Evolutionary conservation across 2,329 filamentous ascomycete genomes (phyloP).

Genomic region (Elsinoe necatrix): DNA sequence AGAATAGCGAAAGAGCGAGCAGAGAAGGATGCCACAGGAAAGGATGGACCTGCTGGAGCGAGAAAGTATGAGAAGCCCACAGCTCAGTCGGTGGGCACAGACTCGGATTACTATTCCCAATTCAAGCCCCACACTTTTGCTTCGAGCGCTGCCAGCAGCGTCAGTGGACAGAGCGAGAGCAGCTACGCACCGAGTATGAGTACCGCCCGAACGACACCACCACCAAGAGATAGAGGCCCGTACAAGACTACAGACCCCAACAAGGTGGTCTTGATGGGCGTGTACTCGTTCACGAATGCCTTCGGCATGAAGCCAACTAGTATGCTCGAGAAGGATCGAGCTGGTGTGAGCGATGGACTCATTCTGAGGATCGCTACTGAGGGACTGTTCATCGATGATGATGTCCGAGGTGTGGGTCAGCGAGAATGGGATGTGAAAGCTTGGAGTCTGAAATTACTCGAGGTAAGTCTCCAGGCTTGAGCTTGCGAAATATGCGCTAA

Average conservation of each 20-base stretch:
- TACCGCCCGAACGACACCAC: constrained; percentile 74
- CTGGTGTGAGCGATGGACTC: constrained; percentile 80
- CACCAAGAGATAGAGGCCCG: constrained; percentile 65
- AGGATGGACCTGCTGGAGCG: constrained; percentile 28
- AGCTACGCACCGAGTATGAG: constrained; percentile 81
- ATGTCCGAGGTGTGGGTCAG: constrained; percentile 82
- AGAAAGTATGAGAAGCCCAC: constrained; percentile 40
- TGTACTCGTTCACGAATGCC: constrained; percentile 85
- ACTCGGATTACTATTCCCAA: constrained; percentile 11
- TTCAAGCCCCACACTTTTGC: background rate
- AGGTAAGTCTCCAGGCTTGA: constrained; percentile 46
- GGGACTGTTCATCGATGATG: constrained; percentile 94
- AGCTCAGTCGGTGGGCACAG: constrained; percentile 37
- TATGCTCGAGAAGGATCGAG: constrained; percentile 76
- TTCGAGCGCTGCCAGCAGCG: constrained; percentile 21
- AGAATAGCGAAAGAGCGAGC: constrained; percentile 35
- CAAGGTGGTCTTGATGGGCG: constrained; percentile 91
- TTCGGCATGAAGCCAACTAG: constrained; percentile 85
- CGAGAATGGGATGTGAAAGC: constrained; percentile 98
- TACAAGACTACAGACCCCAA: constrained; percentile 86
- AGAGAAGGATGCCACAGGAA: constrained; percentile 33
- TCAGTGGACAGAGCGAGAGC: constrained; percentile 63
- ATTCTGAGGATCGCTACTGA: constrained; percentile 88
- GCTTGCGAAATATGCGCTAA: background rate
- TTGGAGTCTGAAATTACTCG: constrained; percentile 89